Evolutionary conservation across 1,284 basidiomycete genomes (phyloP).

Genomic region (Ceratobasidium papillatum): DNA sequence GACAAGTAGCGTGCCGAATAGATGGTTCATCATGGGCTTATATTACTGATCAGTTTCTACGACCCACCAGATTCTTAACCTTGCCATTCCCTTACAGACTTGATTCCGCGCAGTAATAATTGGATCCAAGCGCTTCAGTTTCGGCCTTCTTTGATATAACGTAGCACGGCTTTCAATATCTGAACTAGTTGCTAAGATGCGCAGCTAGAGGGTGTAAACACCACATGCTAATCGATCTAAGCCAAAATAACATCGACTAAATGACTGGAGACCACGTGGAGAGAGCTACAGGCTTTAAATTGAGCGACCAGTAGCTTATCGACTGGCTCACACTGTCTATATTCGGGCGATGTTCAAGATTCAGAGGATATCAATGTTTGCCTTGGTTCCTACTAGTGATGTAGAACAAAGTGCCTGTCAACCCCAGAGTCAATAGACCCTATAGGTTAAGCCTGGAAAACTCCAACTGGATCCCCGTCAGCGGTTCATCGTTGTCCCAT

Average conservation of each 20-base stretch:
- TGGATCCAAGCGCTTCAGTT: not conserved
- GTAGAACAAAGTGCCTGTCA: not conserved
- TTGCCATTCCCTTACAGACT: not conserved
- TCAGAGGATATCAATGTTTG: not conserved
- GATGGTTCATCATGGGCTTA: constrained; percentile 22
- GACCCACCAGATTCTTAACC: not conserved
- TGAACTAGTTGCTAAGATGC: not conserved
- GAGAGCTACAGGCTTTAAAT: not conserved
- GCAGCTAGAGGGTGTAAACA: not conserved
- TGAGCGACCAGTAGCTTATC: not conserved
- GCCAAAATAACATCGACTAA: not conserved
- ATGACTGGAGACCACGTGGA: not conserved
- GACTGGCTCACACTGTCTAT: not conserved
- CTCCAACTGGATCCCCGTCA: not conserved
- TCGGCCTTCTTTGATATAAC: constrained; percentile 13
- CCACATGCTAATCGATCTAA: constrained; percentile 6
- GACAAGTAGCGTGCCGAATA: constrained; percentile 4
- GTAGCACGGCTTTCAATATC: constrained; percentile 1
- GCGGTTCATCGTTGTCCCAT: not conserved
- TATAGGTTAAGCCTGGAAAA: constrained; percentile 19
- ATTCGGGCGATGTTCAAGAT: not conserved
- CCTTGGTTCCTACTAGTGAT: not conserved
- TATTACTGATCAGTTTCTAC: constrained; percentile 12
- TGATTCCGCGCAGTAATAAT: not conserved
- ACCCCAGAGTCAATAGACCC: constrained; percentile 1